Evolutionary conservation across 805 yeast genomes (phyloP).

Genomic region (Ogataea methylovora): DNA sequence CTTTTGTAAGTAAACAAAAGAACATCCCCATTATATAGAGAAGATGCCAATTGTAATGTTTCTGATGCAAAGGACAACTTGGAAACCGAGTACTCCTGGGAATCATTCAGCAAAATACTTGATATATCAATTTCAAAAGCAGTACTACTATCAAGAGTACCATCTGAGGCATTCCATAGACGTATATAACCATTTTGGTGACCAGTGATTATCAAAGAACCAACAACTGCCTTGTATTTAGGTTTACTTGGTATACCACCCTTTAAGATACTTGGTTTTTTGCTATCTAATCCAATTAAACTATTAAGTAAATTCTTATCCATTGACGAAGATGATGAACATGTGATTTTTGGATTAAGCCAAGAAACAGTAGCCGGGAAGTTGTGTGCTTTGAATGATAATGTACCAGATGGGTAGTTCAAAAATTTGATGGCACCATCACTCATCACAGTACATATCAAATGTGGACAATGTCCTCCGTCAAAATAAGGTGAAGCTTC

Average conservation of each 20-base stretch:
- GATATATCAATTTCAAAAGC: conserved; percentile 55
- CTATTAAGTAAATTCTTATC: conserved; percentile 21
- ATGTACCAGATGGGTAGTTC: conserved; percentile 47
- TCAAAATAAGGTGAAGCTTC: conserved; percentile 65
- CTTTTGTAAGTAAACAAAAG: conserved; percentile 64
- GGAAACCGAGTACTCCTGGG: conserved; percentile 38
- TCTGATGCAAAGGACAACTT: conserved; percentile 71
- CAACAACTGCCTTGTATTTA: conserved; percentile 38
- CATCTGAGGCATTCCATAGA: conserved; percentile 75
- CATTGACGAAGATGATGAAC: conserved; percentile 39
- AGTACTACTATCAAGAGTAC: conserved; percentile 54
- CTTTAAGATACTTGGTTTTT: conserved; percentile 47
- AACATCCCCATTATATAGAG: conserved; percentile 64
- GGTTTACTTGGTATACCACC: conserved; percentile 75
- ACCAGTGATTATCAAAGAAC: conserved; percentile 71
- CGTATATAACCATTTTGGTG: conserved; percentile 81
- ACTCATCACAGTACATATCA: conserved; percentile 49
- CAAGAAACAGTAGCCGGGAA: conserved; percentile 79
- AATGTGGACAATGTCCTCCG: conserved; percentile 73
- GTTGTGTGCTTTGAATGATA: conserved; percentile 44
- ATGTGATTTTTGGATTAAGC: conserved; percentile 66
- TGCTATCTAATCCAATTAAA: conserved; percentile 40
- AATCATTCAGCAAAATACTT: conserved; percentile 34
- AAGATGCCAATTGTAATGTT: conserved; percentile 66
- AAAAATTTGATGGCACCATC: conserved; percentile 61